A percentile compares a stretch with the other conserved stretches of the same genome.
phyloP scores from a whole-genome alignment of 148 eudicot genomes.

The Silene conica region DNA sequence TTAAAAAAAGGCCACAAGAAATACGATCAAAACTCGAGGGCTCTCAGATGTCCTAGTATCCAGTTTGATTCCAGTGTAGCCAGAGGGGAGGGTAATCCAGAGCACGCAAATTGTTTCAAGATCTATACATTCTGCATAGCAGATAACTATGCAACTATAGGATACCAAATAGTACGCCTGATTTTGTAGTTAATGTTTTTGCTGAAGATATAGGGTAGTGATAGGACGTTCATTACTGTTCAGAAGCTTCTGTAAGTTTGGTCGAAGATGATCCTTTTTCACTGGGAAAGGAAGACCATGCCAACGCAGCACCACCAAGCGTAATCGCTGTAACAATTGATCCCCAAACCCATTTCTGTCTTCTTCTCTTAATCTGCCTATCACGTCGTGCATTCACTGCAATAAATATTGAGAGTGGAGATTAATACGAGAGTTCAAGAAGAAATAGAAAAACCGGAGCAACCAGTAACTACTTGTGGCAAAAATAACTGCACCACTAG shows the following conservation, averaged over 20 bases:
- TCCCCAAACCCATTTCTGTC: slow-evolving; percentile 82
- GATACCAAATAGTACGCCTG: slow-evolving; percentile 21
- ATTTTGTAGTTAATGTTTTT: slow-evolving; percentile 9
- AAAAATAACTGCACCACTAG: too few species aligned
- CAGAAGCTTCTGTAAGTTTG: slow-evolving; percentile 21
- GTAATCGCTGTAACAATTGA: slow-evolving; percentile 59
- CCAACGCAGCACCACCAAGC: slow-evolving; percentile 61
- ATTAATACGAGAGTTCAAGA: not conserved
- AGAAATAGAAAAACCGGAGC: not conserved
- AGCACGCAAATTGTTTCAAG: not conserved
- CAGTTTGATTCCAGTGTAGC: too few species aligned
- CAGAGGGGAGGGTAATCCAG: too few species aligned
- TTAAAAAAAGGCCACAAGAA: too few species aligned
- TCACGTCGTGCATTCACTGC: slow-evolving; percentile 62
- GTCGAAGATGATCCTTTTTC: slow-evolving; percentile 49
- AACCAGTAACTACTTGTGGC: too few species aligned
- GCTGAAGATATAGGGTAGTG: not conserved
- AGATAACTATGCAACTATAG: slow-evolving; percentile 25
- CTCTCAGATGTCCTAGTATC: too few species aligned
- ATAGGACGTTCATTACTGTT: slow-evolving; percentile 30
- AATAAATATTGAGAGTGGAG: slow-evolving; percentile 12
- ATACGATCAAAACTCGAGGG: too few species aligned
- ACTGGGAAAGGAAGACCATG: slow-evolving; percentile 63
- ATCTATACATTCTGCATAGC: slow-evolving; percentile 3
- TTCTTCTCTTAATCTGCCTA: slow-evolving; percentile 68